phyloP scores from a whole-genome alignment of 306 rosid species.

The Quillaja saponaria region DNA sequence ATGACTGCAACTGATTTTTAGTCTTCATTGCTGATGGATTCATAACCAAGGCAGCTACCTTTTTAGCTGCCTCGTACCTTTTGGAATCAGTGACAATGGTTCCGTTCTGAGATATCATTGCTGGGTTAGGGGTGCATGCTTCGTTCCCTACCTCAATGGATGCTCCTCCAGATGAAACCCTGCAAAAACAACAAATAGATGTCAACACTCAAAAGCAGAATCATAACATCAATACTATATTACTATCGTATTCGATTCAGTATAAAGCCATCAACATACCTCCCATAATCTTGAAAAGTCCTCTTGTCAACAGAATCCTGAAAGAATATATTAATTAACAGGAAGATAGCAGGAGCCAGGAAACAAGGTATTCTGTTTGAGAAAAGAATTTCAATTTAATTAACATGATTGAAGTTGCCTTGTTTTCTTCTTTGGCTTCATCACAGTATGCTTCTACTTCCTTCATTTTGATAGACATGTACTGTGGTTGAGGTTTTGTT shows the following conservation, averaged over 20 bases:
- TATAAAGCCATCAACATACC: conserved; percentile 29
- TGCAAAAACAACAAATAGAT: conserved; percentile 24
- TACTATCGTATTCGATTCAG: background rate
- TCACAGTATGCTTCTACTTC: conserved; percentile 26
- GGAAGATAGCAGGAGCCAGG: conserved; percentile 5
- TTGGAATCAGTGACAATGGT: conserved; percentile 48
- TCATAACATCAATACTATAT: background rate
- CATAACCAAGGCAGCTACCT: conserved; percentile 47
- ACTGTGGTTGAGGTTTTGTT: conserved; percentile 32
- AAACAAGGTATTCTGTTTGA: conserved; percentile 7
- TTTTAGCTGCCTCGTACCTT: conserved; percentile 57
- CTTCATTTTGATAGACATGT: conserved; percentile 34
- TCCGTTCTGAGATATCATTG: conserved; percentile 43
- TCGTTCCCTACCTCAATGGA: conserved; percentile 52
- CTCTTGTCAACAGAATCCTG: conserved; percentile 41
- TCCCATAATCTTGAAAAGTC: conserved; percentile 22
- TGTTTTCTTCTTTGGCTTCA: conserved; percentile 33
- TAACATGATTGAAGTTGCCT: conserved; percentile 26
- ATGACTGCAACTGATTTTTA: conserved; percentile 48
- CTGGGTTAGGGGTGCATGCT: conserved; percentile 68
- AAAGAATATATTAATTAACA: conserved; percentile 22
- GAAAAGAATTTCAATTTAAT: conserved; percentile 12
- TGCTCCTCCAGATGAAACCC: conserved; percentile 35
- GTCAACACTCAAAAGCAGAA: background rate
- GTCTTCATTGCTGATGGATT: conserved; percentile 47